Evolutionary conservation across 805 yeast genomes (phyloP).

Genomic region (Kodamaea fukazawae): DNA sequence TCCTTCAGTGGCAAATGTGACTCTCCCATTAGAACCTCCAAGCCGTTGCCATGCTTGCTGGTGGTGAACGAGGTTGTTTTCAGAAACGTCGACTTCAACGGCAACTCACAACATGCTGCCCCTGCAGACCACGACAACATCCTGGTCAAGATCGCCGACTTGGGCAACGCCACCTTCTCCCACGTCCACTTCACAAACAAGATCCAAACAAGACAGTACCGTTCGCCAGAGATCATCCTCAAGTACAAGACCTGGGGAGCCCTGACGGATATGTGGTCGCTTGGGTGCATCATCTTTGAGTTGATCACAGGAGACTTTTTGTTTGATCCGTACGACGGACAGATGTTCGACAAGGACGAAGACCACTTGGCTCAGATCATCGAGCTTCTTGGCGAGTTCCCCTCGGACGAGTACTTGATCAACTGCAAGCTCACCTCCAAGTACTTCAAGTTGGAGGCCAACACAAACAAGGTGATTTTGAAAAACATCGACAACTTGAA

Average conservation of each 20-base stretch:
- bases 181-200: conserved; percentile 81
- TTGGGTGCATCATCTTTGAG: conserved; percentile 58
- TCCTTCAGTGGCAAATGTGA: conserved; percentile 10
- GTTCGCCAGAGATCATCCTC: conserved; percentile 70
- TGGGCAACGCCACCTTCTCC: conserved; percentile 88
- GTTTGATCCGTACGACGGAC: conserved; percentile 58
- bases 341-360: conserved; percentile 50
- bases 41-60: conserved; percentile 36
- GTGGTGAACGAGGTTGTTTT: conserved; percentile 11
- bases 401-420: conserved; percentile 37
- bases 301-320: conserved; percentile 59
- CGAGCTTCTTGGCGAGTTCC: conserved; percentile 48
- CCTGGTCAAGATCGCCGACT: conserved; percentile 78
- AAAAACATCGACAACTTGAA: conserved; percentile 47
- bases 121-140: neutral
- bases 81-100: conserved; percentile 8
- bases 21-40: conserved; percentile 42
- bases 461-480: conserved; percentile 28
- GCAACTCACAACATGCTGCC: neutral
- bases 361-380: conserved; percentile 63
- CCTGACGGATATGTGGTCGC: conserved; percentile 60
- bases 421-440: conserved; percentile 39
- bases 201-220: conserved; percentile 87
- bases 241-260: conserved; percentile 55
- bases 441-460: conserved; percentile 35